Percentiles rank a stretch among this genome's conserved stretches.
Evolutionary conservation across 2,329 filamentous ascomycete species (phyloP).

Genomic region (Beauveria sp.): DNA sequence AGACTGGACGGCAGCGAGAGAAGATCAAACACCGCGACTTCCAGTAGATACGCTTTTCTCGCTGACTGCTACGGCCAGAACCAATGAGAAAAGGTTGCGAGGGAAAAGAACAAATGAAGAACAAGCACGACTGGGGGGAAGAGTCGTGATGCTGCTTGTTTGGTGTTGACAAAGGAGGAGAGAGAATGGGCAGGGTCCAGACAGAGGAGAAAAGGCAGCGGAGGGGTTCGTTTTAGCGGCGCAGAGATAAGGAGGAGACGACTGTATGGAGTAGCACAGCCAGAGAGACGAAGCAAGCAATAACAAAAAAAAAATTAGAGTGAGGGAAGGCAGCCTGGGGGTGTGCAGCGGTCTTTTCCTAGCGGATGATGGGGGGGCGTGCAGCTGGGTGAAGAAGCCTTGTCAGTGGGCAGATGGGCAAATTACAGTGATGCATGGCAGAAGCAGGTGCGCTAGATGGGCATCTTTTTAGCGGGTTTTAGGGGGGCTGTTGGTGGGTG

Average conservation of each 20-base stretch:
- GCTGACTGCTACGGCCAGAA: conserved; percentile 7
- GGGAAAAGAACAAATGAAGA: not conserved
- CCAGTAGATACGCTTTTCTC: conserved; percentile 7
- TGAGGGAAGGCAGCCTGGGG: not conserved
- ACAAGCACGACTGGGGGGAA: conserved; percentile 6
- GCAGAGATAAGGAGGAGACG: conserved; percentile 5
- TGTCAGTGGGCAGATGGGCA: not conserved
- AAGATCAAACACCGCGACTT: not conserved
- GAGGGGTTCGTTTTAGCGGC: conserved; percentile 11
- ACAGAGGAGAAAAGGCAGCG: conserved; percentile 1
- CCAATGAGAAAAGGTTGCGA: conserved; percentile 5
- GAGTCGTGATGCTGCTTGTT: conserved; percentile 8
- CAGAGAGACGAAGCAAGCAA: not conserved
- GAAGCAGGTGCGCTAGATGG: not conserved
- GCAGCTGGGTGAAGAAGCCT: not conserved
- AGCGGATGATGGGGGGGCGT: not conserved
- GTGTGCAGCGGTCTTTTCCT: not conserved
- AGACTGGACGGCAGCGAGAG: not conserved
- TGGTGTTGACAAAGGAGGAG: conserved; percentile 10
- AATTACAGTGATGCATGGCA: conserved; percentile 10
- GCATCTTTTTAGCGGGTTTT: conserved; percentile 1
- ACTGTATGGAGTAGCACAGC: not conserved
- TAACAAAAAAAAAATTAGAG: not conserved
- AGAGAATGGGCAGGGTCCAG: conserved; percentile 7
- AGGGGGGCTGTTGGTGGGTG: not conserved